Conservation (phyloP, 73 alveolate genomes). For the Paramecium sonneborni region DNA sequence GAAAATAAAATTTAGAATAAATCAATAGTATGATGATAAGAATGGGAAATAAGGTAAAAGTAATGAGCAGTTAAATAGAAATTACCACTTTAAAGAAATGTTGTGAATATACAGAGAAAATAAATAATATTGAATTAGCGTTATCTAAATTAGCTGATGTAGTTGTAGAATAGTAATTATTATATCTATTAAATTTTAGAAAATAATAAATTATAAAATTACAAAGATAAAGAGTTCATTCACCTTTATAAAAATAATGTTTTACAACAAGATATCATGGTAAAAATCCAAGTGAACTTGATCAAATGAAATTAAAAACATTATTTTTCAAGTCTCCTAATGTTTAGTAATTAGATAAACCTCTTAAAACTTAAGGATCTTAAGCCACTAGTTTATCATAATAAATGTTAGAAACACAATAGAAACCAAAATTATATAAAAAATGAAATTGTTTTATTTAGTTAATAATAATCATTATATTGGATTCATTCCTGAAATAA, state of each 20-base stretch:
- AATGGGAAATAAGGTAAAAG: not conserved
- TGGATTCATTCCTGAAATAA: constrained; percentile 38
- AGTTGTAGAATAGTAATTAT: not conserved
- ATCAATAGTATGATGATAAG: not conserved
- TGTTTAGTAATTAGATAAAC: not conserved
- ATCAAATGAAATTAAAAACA: not conserved
- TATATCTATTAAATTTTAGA: not conserved
- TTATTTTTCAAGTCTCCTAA: not conserved
- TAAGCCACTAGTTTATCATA: not conserved
- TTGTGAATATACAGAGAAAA: constrained; percentile 1
- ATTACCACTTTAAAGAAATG: not conserved
- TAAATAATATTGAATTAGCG: not conserved
- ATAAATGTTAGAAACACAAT: not conserved
- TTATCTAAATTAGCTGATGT: not conserved
- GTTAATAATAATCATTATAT: not conserved
- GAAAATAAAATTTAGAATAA: not conserved
- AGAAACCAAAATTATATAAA: not conserved
- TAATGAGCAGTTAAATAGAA: not conserved
- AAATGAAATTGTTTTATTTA: not conserved
- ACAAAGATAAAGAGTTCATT: not conserved
- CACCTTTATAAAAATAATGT: not conserved
- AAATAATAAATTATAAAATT: not conserved
- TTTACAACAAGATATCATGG: not conserved
- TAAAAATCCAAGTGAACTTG: not conserved
- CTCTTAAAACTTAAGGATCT: constrained; percentile 5